Conservation (phyloP, 345 rosid species). For the Arabidopsis arenosa region DNA sequence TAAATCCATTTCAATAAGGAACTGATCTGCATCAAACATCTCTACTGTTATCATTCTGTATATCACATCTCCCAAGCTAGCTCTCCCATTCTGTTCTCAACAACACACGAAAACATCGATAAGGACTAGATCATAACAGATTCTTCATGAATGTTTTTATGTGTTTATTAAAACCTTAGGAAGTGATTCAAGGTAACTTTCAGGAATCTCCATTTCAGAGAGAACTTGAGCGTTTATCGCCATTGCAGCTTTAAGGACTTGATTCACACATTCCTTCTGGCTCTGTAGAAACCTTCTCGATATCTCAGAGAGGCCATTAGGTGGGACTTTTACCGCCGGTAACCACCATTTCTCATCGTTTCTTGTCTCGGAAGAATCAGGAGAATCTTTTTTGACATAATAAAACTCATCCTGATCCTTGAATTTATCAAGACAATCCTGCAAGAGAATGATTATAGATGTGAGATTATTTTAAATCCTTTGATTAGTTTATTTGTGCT, state of each 20-base stretch:
- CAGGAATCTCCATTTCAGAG: slow-evolving; percentile 88
- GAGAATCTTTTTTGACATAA: slow-evolving; percentile 69
- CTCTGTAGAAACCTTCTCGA: slow-evolving; percentile 72
- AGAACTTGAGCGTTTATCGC: slow-evolving; percentile 90
- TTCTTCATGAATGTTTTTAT: slow-evolving; percentile 9
- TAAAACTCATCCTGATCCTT: slow-evolving; percentile 70
- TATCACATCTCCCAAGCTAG: slow-evolving; percentile 79
- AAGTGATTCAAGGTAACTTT: slow-evolving; percentile 82
- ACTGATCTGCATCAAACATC: slow-evolving; percentile 77
- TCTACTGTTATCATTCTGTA: slow-evolving; percentile 79
- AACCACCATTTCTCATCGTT: slow-evolving; percentile 95
- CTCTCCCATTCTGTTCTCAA: slow-evolving; percentile 72
- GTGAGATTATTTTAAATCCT: neutral
- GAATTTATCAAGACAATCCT: slow-evolving; percentile 89
- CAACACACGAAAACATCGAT: slow-evolving; percentile 3
- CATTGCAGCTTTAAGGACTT: slow-evolving; percentile 95
- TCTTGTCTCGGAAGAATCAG: slow-evolving; percentile 63
- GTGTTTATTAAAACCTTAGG: slow-evolving; percentile 63
- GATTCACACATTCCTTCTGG: slow-evolving; percentile 88
- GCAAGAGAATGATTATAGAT: neutral
- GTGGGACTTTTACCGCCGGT: slow-evolving; percentile 77
- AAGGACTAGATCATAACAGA: slow-evolving; percentile 19
- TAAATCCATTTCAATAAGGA: slow-evolving; percentile 68
- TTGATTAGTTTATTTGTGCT: slow-evolving; percentile 6
- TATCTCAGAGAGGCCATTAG: slow-evolving; percentile 71